phyloP scores from a whole-genome alignment of 2,329 filamentous ascomycete genomes.

The Calonectria montana region DNA sequence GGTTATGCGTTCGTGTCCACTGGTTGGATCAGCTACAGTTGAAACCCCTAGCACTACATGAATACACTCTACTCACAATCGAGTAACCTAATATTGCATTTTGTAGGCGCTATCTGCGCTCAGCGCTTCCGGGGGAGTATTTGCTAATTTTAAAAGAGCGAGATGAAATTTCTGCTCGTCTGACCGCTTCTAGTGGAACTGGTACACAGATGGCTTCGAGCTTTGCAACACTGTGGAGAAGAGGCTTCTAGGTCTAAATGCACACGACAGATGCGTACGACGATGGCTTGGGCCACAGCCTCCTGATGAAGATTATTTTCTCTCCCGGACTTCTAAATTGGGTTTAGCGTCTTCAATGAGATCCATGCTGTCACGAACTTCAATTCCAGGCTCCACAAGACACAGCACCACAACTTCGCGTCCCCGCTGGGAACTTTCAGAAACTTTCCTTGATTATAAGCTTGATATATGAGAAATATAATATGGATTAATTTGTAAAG shows the following conservation, averaged over 20 bases:
- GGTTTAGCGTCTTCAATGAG: background rate
- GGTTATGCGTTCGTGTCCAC: too few species aligned
- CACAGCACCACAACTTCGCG: background rate
- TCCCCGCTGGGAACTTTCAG: background rate
- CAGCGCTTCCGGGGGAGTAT: background rate
- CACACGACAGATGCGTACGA: background rate
- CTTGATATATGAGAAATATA: too few species aligned
- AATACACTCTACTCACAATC: too few species aligned
- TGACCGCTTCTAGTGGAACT: background rate
- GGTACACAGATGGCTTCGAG: too few species aligned
- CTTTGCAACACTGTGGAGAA: background rate
- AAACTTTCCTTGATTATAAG: background rate
- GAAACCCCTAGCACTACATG: too few species aligned
- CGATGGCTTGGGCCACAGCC: background rate
- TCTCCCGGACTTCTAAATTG: slow-evolving; percentile 6
- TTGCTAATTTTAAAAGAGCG: background rate
- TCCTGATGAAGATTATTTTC: slow-evolving; percentile 4
- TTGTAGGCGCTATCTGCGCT: background rate
- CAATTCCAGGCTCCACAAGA: background rate
- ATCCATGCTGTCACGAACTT: background rate
- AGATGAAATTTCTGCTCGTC: too few species aligned
- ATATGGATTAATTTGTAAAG: too few species aligned
- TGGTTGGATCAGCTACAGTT: background rate
- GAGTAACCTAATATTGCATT: background rate
- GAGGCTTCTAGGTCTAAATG: background rate